Evolutionary conservation across 2,329 filamentous ascomycete genomes (phyloP), one percentile per base, ranked within the genome.

Genomic region (Chaetoscypha palmicola): DNA sequence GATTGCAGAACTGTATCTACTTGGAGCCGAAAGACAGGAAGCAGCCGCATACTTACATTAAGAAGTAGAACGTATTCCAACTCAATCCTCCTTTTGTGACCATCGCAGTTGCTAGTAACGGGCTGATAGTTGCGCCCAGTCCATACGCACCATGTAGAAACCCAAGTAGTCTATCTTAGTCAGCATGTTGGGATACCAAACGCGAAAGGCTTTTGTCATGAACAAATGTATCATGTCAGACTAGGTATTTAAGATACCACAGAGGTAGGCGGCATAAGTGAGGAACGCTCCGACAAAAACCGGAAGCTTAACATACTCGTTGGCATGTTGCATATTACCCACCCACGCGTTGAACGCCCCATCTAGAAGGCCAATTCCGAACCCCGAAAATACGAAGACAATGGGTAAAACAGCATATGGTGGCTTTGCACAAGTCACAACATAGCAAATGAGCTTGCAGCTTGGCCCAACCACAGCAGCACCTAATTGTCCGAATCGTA

Each of bases 31-130:
- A n/a, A n/a, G n/a, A n/a, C n/a, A n/a, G 12, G 24, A 7, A 28
- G 24, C 7, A 7, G 12, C 24, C 12, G 14, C 9, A 33, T 28
- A 35, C 39, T 21, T 20, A 32, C 80, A 89, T 85, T 38, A 88
- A 64, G 57, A 87, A 88, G 63, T 86, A 91, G 62, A 83, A 90
- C 9, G 67, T 69, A 54, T 80, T 87, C 86, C 86, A 92, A 0
- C 68, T 68, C 39, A 82, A 58, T 3, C 66, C 53, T 0, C 66
- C 77, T 51, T 77, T 78, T 0, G 81, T 79, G 26, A 90, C 76
- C 75, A 91, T 81, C 7, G 76, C 73, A 1, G 86, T 88, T 1
- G 83, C 83, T 45, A 87, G 70, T 3, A 89, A 62, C 0, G 86
- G 86, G 3, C 74, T 71, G 8, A 89, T 66, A 0, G 83, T 81